Conservation (phyloP, 495 filamentous ascomycete genomes). For the Xylaria scruposa region DNA sequence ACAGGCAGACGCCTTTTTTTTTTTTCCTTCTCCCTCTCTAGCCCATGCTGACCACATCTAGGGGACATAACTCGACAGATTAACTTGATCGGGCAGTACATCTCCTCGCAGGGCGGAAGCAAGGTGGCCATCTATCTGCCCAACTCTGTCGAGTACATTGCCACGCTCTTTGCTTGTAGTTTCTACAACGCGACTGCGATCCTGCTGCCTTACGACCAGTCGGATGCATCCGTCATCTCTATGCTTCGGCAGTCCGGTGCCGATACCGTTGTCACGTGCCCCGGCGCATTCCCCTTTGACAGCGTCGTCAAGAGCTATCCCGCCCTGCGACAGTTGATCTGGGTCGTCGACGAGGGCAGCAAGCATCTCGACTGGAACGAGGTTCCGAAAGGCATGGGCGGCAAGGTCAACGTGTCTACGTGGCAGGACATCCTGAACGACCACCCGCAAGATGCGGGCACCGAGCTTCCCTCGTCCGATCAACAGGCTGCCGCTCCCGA, state of each 20-base stretch:
- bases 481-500: slow-evolving; percentile 56
- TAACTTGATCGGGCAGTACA: slow-evolving; percentile 79
- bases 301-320: slow-evolving; percentile 69
- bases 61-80: slow-evolving; percentile 83
- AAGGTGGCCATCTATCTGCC: slow-evolving; percentile 89
- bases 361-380: slow-evolving; percentile 90
- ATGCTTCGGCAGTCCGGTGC: slow-evolving; percentile 73
- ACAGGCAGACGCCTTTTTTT: background rate
- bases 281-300: slow-evolving; percentile 86
- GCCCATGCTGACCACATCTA: slow-evolving; percentile 34
- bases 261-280: slow-evolving; percentile 82
- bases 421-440: slow-evolving; percentile 87
- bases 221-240: slow-evolving; percentile 66
- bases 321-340: slow-evolving; percentile 79
- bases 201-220: slow-evolving; percentile 81
- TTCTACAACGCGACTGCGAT: slow-evolving; percentile 85
- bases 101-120: slow-evolving; percentile 70
- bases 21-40: background rate
- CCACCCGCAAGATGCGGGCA: slow-evolving; percentile 52
- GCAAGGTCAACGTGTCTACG: slow-evolving; percentile 75
- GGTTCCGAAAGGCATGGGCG: slow-evolving; percentile 74
- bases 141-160: slow-evolving; percentile 89
- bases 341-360: slow-evolving; percentile 92
- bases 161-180: slow-evolving; percentile 65
- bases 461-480: slow-evolving; percentile 52